A percentile compares a stretch with the other conserved stretches of the same genome.
These are phyloP conservation scores for Tilletia indica DNA, from an alignment of 1,284 basidiomycete species.

Conservation along the genomic window DNA sequence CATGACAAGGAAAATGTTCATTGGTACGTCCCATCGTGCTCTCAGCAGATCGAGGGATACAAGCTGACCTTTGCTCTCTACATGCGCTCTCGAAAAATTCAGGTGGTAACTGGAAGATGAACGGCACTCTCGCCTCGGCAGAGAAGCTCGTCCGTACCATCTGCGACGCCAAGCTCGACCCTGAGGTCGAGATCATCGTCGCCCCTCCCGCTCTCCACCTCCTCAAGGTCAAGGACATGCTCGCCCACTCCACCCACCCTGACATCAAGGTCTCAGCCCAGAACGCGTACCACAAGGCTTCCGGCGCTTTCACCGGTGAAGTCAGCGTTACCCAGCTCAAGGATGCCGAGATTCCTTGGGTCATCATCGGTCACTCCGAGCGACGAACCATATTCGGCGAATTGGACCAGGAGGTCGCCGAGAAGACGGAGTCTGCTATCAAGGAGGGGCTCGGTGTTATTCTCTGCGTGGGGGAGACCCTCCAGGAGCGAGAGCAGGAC, in stretches of 20 bases:
- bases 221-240: conserved; percentile 42
- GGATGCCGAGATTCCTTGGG: conserved; percentile 83
- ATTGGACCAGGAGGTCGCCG: conserved; percentile 75
- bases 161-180: conserved; percentile 45
- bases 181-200: conserved; percentile 52
- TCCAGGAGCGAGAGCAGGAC: conserved; percentile 78
- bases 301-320: conserved; percentile 77
- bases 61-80: conserved; percentile 39
- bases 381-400: conserved; percentile 90
- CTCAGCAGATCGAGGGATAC: neutral
- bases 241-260: conserved; percentile 28
- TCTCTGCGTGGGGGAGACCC: conserved; percentile 92
- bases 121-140: conserved; percentile 52
- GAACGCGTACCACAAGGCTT: conserved; percentile 80
- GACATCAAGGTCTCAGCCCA: conserved; percentile 71
- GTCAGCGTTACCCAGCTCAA: conserved; percentile 65
- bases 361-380: conserved; percentile 97
- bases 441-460: conserved; percentile 78
- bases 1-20: conserved; percentile 17
- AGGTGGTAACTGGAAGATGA: conserved; percentile 56
- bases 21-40: neutral
- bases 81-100: conserved; percentile 39
- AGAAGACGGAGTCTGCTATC: conserved; percentile 76
- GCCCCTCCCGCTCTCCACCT: conserved; percentile 53
- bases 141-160: conserved; percentile 48